Conservation (phyloP, 306 rosid species). For the Vachellia collinsii region DNA sequence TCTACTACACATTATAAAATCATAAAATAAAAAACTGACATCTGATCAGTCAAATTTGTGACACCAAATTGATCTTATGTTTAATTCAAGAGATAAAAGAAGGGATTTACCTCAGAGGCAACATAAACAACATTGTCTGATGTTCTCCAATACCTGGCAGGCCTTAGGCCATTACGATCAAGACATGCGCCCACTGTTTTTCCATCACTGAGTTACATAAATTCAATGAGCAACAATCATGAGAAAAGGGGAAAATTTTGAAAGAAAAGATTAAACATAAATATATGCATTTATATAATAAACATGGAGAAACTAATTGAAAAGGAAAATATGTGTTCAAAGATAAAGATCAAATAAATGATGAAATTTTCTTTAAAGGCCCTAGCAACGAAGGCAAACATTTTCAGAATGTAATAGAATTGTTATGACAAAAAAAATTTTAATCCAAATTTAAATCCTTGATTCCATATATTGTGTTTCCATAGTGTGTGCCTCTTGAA, state of each 20-base stretch:
- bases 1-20: slow-evolving; percentile 30
- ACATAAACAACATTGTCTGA: slow-evolving; percentile 95
- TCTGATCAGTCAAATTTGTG: slow-evolving; percentile 33
- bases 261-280: slow-evolving; percentile 9
- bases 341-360: slow-evolving; percentile 31
- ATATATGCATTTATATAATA: neutral
- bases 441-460: slow-evolving; percentile 15
- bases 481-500: neutral
- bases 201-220: slow-evolving; percentile 78
- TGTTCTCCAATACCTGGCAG: slow-evolving; percentile 99
- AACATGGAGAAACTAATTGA: slow-evolving; percentile 6
- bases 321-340: slow-evolving; percentile 23
- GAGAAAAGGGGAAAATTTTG: slow-evolving; percentile 8
- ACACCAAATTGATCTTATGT: slow-evolving; percentile 35
- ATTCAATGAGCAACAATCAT: slow-evolving; percentile 42
- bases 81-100: slow-evolving; percentile 33
- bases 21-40: slow-evolving; percentile 11
- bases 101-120: slow-evolving; percentile 89
- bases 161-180: slow-evolving; percentile 98
- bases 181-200: slow-evolving; percentile 98
- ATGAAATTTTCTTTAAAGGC: slow-evolving; percentile 6
- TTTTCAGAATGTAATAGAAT: slow-evolving; percentile 22
- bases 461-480: slow-evolving; percentile 8
- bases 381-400: slow-evolving; percentile 2
- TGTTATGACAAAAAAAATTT: slow-evolving; percentile 10